These are phyloP conservation scores for Diaporthe citriasiana DNA, from an alignment of 2,329 filamentous ascomycete genomes.

Conservation along the genomic window DNA sequence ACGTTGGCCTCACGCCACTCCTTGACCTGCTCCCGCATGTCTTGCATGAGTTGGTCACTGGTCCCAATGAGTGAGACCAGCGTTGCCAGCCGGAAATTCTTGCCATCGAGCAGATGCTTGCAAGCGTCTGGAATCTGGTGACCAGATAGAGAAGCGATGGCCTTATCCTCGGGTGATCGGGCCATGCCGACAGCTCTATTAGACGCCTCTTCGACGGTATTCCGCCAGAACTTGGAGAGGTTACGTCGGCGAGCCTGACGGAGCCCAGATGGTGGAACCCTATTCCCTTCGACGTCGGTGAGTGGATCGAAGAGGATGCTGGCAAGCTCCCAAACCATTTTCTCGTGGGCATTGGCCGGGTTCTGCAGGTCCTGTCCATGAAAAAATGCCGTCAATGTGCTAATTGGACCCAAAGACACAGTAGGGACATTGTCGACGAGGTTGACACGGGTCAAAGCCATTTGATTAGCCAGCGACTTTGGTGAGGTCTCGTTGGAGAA, in stretches of 20 bases:
- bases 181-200: constrained; percentile 70
- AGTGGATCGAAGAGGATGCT: constrained; percentile 88
- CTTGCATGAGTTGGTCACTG: constrained; percentile 76
- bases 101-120: constrained; percentile 79
- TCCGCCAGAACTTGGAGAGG: constrained; percentile 77
- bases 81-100: constrained; percentile 87
- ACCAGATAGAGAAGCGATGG: constrained; percentile 82
- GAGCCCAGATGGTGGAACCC: constrained; percentile 35
- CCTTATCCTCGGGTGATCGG: constrained; percentile 82
- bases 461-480: constrained; percentile 68
- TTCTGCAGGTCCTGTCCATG: constrained; percentile 52
- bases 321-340: constrained; percentile 86
- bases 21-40: constrained; percentile 84
- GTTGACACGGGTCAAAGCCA: constrained; percentile 67
- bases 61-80: constrained; percentile 86
- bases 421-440: constrained; percentile 71
- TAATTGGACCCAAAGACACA: constrained; percentile 62
- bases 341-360: constrained; percentile 69
- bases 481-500: constrained; percentile 72
- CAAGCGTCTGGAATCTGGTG: constrained; percentile 88
- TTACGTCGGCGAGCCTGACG: constrained; percentile 68
- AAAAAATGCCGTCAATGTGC: constrained; percentile 65
- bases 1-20: constrained; percentile 88
- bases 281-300: constrained; percentile 50
- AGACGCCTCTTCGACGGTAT: constrained; percentile 73